Evolutionary conservation across 2,329 filamentous ascomycete genomes (phyloP).

Genomic region (Trichoderma sp.): DNA sequence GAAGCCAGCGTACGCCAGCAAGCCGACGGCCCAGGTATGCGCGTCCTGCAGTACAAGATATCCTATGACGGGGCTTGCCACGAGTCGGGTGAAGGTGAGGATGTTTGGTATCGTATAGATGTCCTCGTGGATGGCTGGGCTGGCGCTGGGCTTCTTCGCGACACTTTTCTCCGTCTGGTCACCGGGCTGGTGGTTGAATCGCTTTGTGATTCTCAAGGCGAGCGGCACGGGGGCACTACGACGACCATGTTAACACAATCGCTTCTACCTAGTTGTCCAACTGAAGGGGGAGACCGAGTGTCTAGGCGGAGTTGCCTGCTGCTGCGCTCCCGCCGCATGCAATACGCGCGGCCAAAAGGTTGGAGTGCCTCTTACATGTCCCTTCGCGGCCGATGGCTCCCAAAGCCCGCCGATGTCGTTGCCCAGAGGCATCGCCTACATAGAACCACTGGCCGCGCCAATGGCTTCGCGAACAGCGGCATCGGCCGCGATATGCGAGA

Average conservation of each 20-base stretch:
- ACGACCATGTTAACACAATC: neutral
- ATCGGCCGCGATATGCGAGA: conserved; percentile 6
- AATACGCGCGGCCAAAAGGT: neutral
- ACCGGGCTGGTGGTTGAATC: conserved; percentile 27
- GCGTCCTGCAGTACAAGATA: conserved; percentile 86
- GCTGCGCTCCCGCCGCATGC: neutral
- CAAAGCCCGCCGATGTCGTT: neutral
- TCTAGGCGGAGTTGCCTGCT: neutral
- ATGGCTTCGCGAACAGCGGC: conserved; percentile 2
- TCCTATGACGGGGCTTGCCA: conserved; percentile 81
- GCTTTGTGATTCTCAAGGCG: neutral
- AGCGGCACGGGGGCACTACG: conserved; percentile 1
- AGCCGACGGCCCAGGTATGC: conserved; percentile 73
- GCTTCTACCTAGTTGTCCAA: neutral
- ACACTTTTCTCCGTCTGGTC: conserved; percentile 11
- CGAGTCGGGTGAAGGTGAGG: conserved; percentile 81
- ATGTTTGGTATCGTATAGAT: conserved; percentile 97
- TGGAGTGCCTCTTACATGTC: conserved; percentile 19
- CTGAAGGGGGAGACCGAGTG: neutral
- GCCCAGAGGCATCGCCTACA: conserved; percentile 18
- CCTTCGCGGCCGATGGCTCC: conserved; percentile 1
- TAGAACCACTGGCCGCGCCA: neutral
- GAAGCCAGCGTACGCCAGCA: conserved; percentile 91
- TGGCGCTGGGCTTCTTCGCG: neutral
- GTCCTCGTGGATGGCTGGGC: conserved; percentile 67